Percentiles rank a stretch among this genome's conserved stretches.
Evolutionary conservation across 441 rosid genomes (phyloP).

Genomic region (Mallotus japonicus): DNA sequence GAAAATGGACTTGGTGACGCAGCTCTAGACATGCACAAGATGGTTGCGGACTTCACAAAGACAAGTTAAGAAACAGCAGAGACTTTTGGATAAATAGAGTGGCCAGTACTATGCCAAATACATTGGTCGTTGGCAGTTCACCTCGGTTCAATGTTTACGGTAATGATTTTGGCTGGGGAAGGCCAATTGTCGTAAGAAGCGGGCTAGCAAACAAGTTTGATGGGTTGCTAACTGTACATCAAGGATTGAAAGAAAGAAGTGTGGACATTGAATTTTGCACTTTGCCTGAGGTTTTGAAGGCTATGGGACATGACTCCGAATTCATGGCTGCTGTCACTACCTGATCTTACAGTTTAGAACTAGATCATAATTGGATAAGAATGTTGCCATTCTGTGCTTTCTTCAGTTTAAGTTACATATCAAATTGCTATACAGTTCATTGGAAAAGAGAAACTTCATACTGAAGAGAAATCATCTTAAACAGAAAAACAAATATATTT

Average conservation of each 20-base stretch:
- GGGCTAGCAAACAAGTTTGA: slow-evolving; percentile 17
- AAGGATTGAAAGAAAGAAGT: slow-evolving; percentile 31
- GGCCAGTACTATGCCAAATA: neutral
- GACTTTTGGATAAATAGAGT: slow-evolving; percentile 15
- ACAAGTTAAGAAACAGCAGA: neutral
- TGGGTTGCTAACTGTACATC: slow-evolving; percentile 22
- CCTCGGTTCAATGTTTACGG: slow-evolving; percentile 36
- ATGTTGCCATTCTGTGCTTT: neutral
- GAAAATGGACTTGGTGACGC: slow-evolving; percentile 14
- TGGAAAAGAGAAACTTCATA: neutral
- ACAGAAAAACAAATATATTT: neutral
- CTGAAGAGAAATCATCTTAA: neutral
- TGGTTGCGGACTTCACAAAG: slow-evolving; percentile 13
- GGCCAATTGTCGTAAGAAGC: slow-evolving; percentile 30
- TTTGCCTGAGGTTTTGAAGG: slow-evolving; percentile 14
- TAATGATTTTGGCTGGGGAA: slow-evolving; percentile 51
- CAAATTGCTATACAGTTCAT: too few species aligned
- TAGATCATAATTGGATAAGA: too few species aligned
- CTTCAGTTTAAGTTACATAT: too few species aligned
- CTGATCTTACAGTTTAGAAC: neutral
- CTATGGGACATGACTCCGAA: slow-evolving; percentile 10
- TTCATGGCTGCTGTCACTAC: slow-evolving; percentile 14
- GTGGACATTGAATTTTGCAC: slow-evolving; percentile 33
- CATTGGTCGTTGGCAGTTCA: slow-evolving; percentile 20
- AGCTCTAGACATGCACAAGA: slow-evolving; percentile 18